Evolutionary conservation across 1,284 basidiomycete species (phyloP).

Genomic region (Apiotrichum sp.): DNA sequence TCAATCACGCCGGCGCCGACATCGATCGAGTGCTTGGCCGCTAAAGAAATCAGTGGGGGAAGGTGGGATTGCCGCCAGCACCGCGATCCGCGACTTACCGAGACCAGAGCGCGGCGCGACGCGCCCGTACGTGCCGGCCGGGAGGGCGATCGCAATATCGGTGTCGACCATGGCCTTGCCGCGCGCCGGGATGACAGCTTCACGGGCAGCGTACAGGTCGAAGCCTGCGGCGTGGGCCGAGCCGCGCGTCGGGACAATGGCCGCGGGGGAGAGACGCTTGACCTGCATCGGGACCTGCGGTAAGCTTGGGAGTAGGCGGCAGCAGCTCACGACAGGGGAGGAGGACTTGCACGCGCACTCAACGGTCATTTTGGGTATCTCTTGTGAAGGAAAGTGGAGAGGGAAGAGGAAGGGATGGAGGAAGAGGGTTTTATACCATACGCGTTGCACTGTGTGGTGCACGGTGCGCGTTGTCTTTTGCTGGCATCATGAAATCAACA

Average conservation of each 20-base stretch:
- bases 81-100: conserved; percentile 52
- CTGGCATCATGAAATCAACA: too few species aligned
- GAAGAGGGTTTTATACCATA: too few species aligned
- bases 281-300: conserved; percentile 55
- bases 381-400: too few species aligned
- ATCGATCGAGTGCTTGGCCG: conserved; percentile 95
- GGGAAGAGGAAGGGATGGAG: too few species aligned
- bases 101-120: conserved; percentile 95
- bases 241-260: conserved; percentile 81
- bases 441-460: too few species aligned
- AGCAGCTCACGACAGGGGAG: too few species aligned
- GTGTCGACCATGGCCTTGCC: conserved; percentile 89
- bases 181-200: conserved; percentile 68
- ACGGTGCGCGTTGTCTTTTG: too few species aligned
- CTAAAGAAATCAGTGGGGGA: conserved; percentile 47
- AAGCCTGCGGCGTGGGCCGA: conserved; percentile 85
- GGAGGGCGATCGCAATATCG: conserved; percentile 93
- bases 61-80: too few species aligned
- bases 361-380: too few species aligned
- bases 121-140: conserved; percentile 87
- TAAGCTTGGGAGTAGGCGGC: too few species aligned
- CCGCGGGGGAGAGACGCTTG: conserved; percentile 76
- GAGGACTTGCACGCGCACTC: too few species aligned
- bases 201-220: conserved; percentile 83
- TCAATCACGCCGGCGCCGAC: conserved; percentile 97